phyloP scores from a whole-genome alignment of 345 rosid species.

The Populus simonii region DNA sequence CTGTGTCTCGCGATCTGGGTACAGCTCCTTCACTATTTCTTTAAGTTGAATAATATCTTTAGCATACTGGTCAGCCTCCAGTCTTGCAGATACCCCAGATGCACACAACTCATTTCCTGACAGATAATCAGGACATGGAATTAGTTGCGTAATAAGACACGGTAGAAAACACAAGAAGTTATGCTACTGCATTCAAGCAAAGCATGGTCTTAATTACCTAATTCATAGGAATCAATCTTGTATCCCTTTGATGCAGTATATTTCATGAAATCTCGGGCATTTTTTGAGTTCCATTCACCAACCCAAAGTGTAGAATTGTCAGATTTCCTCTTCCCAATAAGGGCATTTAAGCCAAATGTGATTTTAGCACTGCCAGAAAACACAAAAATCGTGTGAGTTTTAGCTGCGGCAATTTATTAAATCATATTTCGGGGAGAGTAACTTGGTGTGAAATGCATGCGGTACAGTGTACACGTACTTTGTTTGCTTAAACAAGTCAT shows the following conservation, averaged over 20 bases:
- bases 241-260: slow-evolving; percentile 48
- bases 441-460: too few species aligned
- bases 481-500: slow-evolving; percentile 35
- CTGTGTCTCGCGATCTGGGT: slow-evolving; percentile 27
- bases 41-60: slow-evolving; percentile 35
- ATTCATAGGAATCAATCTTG: slow-evolving; percentile 56
- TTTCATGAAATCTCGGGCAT: slow-evolving; percentile 46
- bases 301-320: slow-evolving; percentile 15
- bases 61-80: slow-evolving; percentile 37
- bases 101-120: slow-evolving; percentile 58
- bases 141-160: not conserved
- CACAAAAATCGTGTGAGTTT: not conserved
- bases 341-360: slow-evolving; percentile 52
- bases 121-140: not conserved
- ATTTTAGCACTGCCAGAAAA: slow-evolving; percentile 29
- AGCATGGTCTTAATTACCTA: slow-evolving; percentile 26
- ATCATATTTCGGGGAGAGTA: too few species aligned
- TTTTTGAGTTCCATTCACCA: slow-evolving; percentile 45
- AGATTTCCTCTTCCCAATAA: slow-evolving; percentile 33
- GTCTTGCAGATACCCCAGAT: slow-evolving; percentile 45
- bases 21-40: slow-evolving; percentile 29
- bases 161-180: not conserved
- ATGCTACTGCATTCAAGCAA: not conserved
- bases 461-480: slow-evolving; percentile 37
- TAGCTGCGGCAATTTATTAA: too few species aligned